Evolutionary conservation across 2,329 filamentous ascomycete genomes (phyloP).

Genomic region (Calonectria montana): DNA sequence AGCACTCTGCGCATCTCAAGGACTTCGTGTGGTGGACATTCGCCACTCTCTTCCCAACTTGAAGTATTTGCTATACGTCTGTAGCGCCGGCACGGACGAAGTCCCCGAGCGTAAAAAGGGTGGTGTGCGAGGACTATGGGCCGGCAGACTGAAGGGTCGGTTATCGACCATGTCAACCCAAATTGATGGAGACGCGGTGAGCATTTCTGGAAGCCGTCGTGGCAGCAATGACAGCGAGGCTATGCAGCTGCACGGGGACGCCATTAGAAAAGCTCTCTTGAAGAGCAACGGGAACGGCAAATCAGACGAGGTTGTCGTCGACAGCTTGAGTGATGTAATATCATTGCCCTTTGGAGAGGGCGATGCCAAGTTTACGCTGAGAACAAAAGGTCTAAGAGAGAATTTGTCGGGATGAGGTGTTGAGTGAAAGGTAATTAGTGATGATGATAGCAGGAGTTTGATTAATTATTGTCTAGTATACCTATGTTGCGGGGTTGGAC

Average conservation of each 20-base stretch:
- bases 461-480: not conserved
- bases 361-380: conserved; percentile 60
- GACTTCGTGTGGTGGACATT: conserved; percentile 86
- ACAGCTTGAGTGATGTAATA: conserved; percentile 40
- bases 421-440: not conserved
- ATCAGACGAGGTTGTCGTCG: conserved; percentile 23
- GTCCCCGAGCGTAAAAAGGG: conserved; percentile 71
- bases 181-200: conserved; percentile 52
- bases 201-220: conserved; percentile 52
- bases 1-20: conserved; percentile 70
- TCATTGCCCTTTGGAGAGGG: conserved; percentile 60
- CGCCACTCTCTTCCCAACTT: conserved; percentile 93
- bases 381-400: conserved; percentile 68
- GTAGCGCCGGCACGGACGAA: conserved; percentile 79
- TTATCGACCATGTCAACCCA: conserved; percentile 44
- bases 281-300: conserved; percentile 38
- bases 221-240: conserved; percentile 58
- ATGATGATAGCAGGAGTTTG: not conserved
- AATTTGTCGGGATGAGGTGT: conserved; percentile 47
- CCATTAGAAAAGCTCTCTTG: conserved; percentile 51
- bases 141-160: conserved; percentile 57
- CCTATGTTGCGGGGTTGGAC: not conserved
- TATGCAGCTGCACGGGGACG: conserved; percentile 54
- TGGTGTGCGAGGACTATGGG: conserved; percentile 69
- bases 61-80: conserved; percentile 91